A percentile compares a stretch with the other conserved stretches of the same genome.
These are phyloP conservation scores for Carex arenaria DNA, from an alignment of 202 grass and related monocot species.

Conservation along the genomic window DNA sequence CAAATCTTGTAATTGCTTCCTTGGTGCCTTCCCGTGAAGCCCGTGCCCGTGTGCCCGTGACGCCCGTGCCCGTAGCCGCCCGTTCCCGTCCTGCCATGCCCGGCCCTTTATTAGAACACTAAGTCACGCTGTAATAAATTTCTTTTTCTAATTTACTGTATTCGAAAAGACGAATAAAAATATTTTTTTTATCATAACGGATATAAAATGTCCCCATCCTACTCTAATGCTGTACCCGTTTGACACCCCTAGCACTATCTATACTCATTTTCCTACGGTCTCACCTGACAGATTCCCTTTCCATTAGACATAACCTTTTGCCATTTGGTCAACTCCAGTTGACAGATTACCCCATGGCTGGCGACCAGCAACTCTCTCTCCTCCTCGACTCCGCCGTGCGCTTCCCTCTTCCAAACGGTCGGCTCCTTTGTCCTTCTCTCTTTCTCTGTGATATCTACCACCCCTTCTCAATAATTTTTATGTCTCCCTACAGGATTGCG, in stretches of 20 bases:
- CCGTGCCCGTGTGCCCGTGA: too few species aligned
- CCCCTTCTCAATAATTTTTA: background rate
- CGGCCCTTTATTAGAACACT: too few species aligned
- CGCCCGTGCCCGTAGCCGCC: too few species aligned
- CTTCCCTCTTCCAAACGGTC: constrained; percentile 17
- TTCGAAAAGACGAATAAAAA: too few species aligned
- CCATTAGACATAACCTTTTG: too few species aligned
- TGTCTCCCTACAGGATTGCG: constrained; percentile 20
- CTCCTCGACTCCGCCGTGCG: constrained; percentile 47
- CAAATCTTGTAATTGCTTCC: background rate
- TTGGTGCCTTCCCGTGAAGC: background rate
- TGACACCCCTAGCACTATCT: too few species aligned
- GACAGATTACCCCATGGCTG: constrained; percentile 10
- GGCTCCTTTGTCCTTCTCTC: background rate
- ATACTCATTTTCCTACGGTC: background rate
- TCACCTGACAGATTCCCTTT: background rate
- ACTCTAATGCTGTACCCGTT: too few species aligned
- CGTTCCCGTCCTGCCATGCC: too few species aligned
- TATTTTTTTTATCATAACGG: too few species aligned
- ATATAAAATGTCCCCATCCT: too few species aligned
- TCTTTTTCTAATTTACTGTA: too few species aligned
- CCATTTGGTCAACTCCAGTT: background rate
- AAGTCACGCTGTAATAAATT: too few species aligned
- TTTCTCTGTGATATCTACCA: background rate
- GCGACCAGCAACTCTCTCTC: constrained; percentile 38